phyloP scores from a whole-genome alignment of 768 basidiomycete species.

The Mycena galericulata region DNA sequence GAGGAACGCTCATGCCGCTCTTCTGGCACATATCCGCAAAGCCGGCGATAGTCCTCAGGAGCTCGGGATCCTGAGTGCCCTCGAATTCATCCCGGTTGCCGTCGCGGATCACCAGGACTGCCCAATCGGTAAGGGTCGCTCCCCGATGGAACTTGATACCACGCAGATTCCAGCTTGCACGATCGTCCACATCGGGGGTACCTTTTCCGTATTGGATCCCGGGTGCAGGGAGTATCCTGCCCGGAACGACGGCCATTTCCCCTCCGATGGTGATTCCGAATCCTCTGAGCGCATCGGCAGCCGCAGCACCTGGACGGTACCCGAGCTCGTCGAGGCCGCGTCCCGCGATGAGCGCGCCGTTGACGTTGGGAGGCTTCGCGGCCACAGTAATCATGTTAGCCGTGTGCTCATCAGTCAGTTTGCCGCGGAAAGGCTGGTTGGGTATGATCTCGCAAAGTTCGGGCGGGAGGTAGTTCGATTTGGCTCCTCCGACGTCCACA shows the following conservation, averaged over 20 bases:
- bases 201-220: constrained; percentile 67
- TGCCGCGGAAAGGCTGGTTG: constrained; percentile 78
- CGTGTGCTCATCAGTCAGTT: constrained; percentile 76
- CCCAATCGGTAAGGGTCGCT: constrained; percentile 70
- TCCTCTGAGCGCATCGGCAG: constrained; percentile 55
- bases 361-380: constrained; percentile 77
- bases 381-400: constrained; percentile 79
- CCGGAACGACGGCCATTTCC: constrained; percentile 80
- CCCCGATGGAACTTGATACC: constrained; percentile 73
- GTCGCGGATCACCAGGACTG: constrained; percentile 76
- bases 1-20: constrained; percentile 70
- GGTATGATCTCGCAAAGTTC: constrained; percentile 81
- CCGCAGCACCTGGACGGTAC: constrained; percentile 53
- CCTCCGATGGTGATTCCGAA: constrained; percentile 72
- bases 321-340: constrained; percentile 75
- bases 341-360: constrained; percentile 70
- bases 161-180: constrained; percentile 85
- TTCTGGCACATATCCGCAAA: constrained; percentile 72
- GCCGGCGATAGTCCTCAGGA: constrained; percentile 58
- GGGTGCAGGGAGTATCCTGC: constrained; percentile 74
- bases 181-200: constrained; percentile 60
- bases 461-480: constrained; percentile 67
- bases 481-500: constrained; percentile 68
- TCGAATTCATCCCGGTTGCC: constrained; percentile 72
- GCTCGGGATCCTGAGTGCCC: constrained; percentile 64